Base-by-base conservation (phyloP, 192 early-diverging fungal species). In the Coemansia erecta region DNA sequence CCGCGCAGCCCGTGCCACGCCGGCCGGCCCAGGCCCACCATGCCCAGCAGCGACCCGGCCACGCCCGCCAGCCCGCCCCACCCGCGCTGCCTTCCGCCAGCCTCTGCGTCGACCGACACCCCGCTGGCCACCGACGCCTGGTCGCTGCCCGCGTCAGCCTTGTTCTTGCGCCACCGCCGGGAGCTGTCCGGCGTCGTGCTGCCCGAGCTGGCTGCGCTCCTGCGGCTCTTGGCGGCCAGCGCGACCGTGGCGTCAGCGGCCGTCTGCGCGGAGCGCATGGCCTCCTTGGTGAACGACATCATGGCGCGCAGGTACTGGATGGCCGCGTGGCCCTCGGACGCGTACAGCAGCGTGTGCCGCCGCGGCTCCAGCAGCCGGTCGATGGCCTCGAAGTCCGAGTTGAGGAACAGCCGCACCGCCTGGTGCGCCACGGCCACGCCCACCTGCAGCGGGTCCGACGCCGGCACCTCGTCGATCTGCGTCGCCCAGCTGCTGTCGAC, bases 251-350 rank as follows among this genome's bases (percentile, higher is more conserved):
- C 73, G 49, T 85, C 80, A 8, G 90, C 80, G 1, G 86, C 73
- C 40, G 87, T 77, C 53, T 85, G 80, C 1, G 91, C 91, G 0
- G 48, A 53, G 12, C 73, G 64, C 63, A 94, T 85, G 10, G 75
- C 68, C 66, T 95, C 89, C 5, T 63, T 58, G 8, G 91, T 86
- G 69, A 92, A 95, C 11, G 93, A 90, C 81, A 93, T 87, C 50
- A 89, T 59, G 4, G 86, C 84, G 17, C 85, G 83, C 11, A 92
- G 43, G 45, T 81, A 87, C 37, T 83, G 77, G 40, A 95, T 83
- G n/a, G 87, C 82, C 4, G 84, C 86, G 41, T 85, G 84, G 11
- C 85, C 92, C 26, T 89, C 74, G 21, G 87, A 89, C 63, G 86
- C 83, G 44, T 91, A 92, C 72, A 95, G 81, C 10, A 89, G 72